These are phyloP conservation scores for Russula lepida DNA, from an alignment of 768 basidiomycete species.

Conservation along the genomic window DNA sequence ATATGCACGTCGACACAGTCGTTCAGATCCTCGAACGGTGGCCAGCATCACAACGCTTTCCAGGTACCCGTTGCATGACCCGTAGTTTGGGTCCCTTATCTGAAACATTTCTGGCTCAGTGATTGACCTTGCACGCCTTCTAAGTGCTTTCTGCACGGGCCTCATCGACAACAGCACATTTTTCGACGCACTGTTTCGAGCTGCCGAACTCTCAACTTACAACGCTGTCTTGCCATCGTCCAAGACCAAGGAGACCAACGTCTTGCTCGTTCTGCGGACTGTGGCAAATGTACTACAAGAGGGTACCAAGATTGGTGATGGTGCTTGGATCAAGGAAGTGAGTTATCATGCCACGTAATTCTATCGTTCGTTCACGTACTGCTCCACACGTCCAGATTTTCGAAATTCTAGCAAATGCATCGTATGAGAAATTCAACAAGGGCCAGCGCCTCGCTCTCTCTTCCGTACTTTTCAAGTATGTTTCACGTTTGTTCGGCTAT, in stretches of 20 bases:
- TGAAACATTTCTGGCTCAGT: slow-evolving; percentile 36
- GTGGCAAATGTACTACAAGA: slow-evolving; percentile 75
- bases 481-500: slow-evolving; percentile 13
- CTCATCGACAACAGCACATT: slow-evolving; percentile 43
- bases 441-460: slow-evolving; percentile 67
- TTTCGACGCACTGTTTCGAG: slow-evolving; percentile 54
- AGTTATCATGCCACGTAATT: slow-evolving; percentile 8
- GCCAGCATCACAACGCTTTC: slow-evolving; percentile 66
- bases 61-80: slow-evolving; percentile 36
- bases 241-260: slow-evolving; percentile 79
- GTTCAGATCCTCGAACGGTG: slow-evolving; percentile 61
- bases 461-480: slow-evolving; percentile 85
- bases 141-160: slow-evolving; percentile 56
- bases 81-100: neutral
- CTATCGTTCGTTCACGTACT: neutral
- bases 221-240: slow-evolving; percentile 47
- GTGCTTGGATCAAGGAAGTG: slow-evolving; percentile 47
- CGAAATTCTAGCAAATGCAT: slow-evolving; percentile 40
- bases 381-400: slow-evolving; percentile 41
- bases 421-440: slow-evolving; percentile 54
- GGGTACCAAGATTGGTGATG: slow-evolving; percentile 34
- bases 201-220: slow-evolving; percentile 52
- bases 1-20: slow-evolving; percentile 52
- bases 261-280: slow-evolving; percentile 68
- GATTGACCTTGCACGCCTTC: slow-evolving; percentile 75